Conservation (phyloP, 1,284 basidiomycete species). For the Trametes pubescens region DNA sequence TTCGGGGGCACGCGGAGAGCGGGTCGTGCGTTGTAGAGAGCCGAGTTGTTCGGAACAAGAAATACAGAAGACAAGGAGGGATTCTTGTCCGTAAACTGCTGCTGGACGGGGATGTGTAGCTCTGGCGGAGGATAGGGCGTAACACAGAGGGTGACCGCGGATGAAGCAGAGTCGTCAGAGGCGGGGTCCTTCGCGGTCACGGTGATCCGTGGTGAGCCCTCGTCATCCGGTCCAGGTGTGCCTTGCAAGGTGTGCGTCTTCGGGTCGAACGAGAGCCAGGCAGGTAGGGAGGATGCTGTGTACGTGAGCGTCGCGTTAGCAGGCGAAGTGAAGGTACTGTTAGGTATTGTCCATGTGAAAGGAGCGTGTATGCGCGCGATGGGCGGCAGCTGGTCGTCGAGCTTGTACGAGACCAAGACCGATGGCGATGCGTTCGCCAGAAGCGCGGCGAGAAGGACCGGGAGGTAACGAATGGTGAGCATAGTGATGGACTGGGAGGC, state of each 20-base stretch:
- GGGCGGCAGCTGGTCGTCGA: conserved; percentile 66
- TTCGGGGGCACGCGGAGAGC: conserved; percentile 78
- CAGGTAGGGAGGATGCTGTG: conserved; percentile 59
- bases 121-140: conserved; percentile 64
- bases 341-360: conserved; percentile 72
- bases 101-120: conserved; percentile 60
- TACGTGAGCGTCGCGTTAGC: conserved; percentile 53
- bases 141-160: conserved; percentile 67
- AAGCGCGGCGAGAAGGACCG: conserved; percentile 49
- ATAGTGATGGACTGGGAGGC: conserved; percentile 64
- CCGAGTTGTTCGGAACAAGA: conserved; percentile 61
- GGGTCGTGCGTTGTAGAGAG: conserved; percentile 60
- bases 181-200: conserved; percentile 62
- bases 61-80: conserved; percentile 76
- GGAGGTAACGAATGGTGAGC: conserved; percentile 61
- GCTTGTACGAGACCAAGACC: conserved; percentile 57
- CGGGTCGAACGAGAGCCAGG: conserved; percentile 74
- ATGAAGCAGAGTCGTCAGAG: conserved; percentile 54
- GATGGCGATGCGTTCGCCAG: conserved; percentile 46
- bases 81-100: conserved; percentile 68
- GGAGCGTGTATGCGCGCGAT: conserved; percentile 65
- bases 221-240: conserved; percentile 61
- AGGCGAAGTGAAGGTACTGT: conserved; percentile 64
- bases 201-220: conserved; percentile 61
- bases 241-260: conserved; percentile 61